Base-by-base conservation (phyloP, 257 asterid species). In the Perilla frutescens region DNA sequence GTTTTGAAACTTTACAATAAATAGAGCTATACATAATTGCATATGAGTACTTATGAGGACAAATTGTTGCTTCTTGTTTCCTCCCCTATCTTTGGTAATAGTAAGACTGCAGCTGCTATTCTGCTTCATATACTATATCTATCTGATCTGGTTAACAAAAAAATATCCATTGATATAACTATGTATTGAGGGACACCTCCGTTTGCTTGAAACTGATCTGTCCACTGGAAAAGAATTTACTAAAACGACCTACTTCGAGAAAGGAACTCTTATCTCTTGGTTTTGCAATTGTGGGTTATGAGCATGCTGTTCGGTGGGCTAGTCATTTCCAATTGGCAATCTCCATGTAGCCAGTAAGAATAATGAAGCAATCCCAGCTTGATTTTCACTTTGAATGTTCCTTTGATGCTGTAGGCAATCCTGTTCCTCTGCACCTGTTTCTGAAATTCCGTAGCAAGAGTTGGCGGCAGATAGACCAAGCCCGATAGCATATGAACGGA, bases 261-360 rank as follows among this genome's bases (percentile, higher is more conserved):
- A 70, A 44, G 29, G 45, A 9, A 29, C 68, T 32, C 60, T 62
- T 80, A 93, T 79, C 85, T 85, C 82, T 85, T 91, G n/a, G 93
- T 88, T 66, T 68, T 88, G 89, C 98, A 94, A 69, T 62, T 84
- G 56, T 81, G 90, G 0, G 89, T 69, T 32, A 89, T 65, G 76
- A 91, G 81, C 14, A 80, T 68, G 4, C 98, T 89, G 13, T 75
- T 83, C 0, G 97, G 98, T 6, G 98, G 98, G 79, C 90, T 81
- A 40, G 96, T 88, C 84, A 94, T 88, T 80, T 90, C 97, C 80
- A 94, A 47, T 39, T 76, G 86, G 78, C 98, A 94, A 5, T 79
- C 82, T 50, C 88, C 82, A 49, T 84, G 89, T 80, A 91, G 62
- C 96, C 92, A 85, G 64, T 94, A 94, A 20, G 94, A 81, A 73